Conservation (phyloP, 176 grass and related monocot species). For the Elaeis guineensis region DNA sequence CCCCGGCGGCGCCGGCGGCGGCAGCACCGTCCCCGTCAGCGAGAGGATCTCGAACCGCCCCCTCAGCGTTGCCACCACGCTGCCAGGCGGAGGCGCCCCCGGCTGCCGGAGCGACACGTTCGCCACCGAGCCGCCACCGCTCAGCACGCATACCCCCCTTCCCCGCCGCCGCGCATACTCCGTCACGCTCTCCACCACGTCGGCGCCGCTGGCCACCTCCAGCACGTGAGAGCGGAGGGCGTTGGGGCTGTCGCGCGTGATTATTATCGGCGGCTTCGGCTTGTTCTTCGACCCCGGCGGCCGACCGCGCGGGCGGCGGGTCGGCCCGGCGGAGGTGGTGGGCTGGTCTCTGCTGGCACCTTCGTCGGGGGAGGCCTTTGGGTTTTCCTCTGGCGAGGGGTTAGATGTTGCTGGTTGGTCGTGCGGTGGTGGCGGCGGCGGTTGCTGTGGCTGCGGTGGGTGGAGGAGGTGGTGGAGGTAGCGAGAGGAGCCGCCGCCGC, state of each 20-base stretch:
- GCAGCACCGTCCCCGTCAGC: conserved; percentile 1
- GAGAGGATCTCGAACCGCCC: conserved; percentile 11
- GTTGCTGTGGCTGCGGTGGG: not conserved
- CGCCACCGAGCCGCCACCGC: not conserved
- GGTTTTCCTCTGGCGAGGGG: not conserved
- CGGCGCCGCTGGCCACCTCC: not conserved
- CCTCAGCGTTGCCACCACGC: not conserved
- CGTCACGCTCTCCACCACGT: conserved; percentile 3
- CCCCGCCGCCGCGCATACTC: conserved; percentile 4
- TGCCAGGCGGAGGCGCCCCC: not conserved
- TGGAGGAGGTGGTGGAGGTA: conserved; percentile 4
- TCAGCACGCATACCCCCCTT: not conserved
- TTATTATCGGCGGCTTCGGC: conserved; percentile 5
- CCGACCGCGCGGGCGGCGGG: not conserved
- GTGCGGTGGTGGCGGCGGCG: too few relatives aligned
- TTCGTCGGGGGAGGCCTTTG: not conserved
- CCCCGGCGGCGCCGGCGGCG: not conserved
- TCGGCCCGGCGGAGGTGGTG: not conserved
- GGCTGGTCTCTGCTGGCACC: not conserved
- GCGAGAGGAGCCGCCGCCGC: not conserved
- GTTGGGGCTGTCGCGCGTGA: conserved; percentile 7
- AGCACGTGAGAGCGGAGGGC: conserved; percentile 6
- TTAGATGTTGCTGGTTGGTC: not conserved
- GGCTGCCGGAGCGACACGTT: conserved; percentile 2
- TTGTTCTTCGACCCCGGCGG: conserved; percentile 5